Conservation (phyloP, 768 basidiomycete genomes). For the Punctularia strigosozonata region DNA sequence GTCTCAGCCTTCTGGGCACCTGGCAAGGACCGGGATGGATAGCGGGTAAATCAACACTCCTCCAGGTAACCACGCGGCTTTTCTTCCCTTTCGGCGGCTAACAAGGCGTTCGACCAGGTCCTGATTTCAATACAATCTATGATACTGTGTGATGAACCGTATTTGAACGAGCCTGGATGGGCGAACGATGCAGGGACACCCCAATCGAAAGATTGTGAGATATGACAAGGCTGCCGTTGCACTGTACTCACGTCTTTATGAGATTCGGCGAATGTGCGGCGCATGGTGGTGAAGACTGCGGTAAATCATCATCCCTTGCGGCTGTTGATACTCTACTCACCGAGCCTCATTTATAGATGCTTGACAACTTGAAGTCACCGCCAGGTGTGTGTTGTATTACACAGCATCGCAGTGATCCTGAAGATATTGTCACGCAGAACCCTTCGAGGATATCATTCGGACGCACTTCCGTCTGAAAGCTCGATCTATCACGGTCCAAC, state of each 20-base stretch:
- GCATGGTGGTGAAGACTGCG: constrained; percentile 87
- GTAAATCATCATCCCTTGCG: constrained; percentile 26
- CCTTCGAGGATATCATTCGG: constrained; percentile 76
- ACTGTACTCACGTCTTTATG: constrained; percentile 1
- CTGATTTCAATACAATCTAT: constrained; percentile 93
- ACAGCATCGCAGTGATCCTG: too few species aligned
- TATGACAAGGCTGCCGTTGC: neutral
- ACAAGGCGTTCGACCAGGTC: constrained; percentile 28
- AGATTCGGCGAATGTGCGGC: constrained; percentile 88
- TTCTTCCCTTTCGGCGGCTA: too few species aligned
- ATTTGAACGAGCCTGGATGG: constrained; percentile 90
- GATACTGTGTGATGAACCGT: constrained; percentile 92
- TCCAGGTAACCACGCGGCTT: constrained; percentile 41
- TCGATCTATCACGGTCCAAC: constrained; percentile 49
- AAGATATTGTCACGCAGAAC: too few species aligned
- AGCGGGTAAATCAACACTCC: constrained; percentile 76
- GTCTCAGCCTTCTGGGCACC: constrained; percentile 82
- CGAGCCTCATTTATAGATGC: constrained; percentile 58
- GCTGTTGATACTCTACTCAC: neutral
- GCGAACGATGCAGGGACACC: constrained; percentile 60
- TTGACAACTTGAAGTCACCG: constrained; percentile 69
- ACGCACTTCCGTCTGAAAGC: constrained; percentile 90
- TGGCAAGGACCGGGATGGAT: constrained; percentile 95
- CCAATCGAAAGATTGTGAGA: constrained; percentile 61
- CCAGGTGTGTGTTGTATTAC: too few species aligned